Evolutionary conservation across 129 eudicot species (phyloP), one percentile per base, ranked within the genome.

Genomic region (Ambrosia artemisiifolia): DNA sequence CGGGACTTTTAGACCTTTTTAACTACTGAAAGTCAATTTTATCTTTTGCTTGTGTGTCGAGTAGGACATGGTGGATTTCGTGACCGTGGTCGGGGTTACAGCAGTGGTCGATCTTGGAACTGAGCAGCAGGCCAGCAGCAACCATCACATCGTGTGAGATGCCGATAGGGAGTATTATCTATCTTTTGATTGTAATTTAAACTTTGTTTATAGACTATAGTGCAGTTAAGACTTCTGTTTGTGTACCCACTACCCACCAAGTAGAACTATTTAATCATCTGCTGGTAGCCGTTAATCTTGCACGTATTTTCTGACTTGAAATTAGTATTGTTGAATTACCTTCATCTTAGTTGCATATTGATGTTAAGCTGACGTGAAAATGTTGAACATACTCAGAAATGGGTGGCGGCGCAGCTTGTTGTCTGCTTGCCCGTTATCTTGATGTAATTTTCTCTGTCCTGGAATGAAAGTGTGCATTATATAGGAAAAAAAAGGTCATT

Each of bases 41-140:
- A 42, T 61, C 0, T 48, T 67, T 57, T 20, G n/a, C 48, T 69
- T 40, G 11, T 53, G 42, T 64, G 53, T 60, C 8, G 12, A 13
- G 32, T 69, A 90, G 93, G 88, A 13, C 88, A 71, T 73, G 92
- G 96, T 28, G 85, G 96, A 32, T 77, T 79, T 63, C 93, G 96
- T 77, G 96, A 89, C 76, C 92, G 98, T 33, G 95, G 98, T 38
- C 86, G 96, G 67, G 95, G 98, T 19, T 87, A 81, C 59, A 72
- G 88, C 36, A 76, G 96, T 50, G 91, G 91, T 60, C 91, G 96
- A 8, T 74, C 92, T 38, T 90, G 96, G 96, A 84, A 78, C 86
- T 85, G 79, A 85, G 30, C 66, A 75, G 54, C 51, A 46, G 79
- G 84, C 16, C 63, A 75, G 54, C 51, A 46, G 20, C 4, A 14